Percentiles rank a stretch among this genome's conserved stretches.
phyloP scores from a whole-genome alignment of 257 asterid genomes.

The Thymus mandschuricus region DNA sequence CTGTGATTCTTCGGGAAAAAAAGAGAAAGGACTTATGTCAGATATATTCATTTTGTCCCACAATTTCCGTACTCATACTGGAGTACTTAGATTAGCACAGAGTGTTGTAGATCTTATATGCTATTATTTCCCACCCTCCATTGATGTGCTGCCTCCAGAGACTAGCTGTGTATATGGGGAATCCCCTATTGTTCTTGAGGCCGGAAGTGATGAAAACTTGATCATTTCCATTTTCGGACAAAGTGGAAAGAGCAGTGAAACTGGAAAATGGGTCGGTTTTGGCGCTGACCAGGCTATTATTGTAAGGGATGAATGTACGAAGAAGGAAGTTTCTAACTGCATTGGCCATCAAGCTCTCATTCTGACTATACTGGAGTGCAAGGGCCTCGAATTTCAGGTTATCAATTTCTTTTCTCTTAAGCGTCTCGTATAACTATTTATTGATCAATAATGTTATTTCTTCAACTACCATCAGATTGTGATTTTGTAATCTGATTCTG shows the following conservation, averaged over 20 bases:
- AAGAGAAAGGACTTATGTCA: slow-evolving; percentile 51
- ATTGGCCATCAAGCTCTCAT: slow-evolving; percentile 23
- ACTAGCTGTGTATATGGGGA: slow-evolving; percentile 62
- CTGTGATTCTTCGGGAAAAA: slow-evolving; percentile 22
- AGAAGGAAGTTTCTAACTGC: slow-evolving; percentile 1
- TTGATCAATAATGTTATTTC: too few species aligned
- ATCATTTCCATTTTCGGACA: slow-evolving; percentile 53
- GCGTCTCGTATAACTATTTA: background rate
- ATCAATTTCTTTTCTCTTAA: background rate
- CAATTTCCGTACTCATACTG: slow-evolving; percentile 67
- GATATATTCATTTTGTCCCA: slow-evolving; percentile 45
- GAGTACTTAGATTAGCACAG: slow-evolving; percentile 65
- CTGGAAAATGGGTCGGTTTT: slow-evolving; percentile 51
- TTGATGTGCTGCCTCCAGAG: slow-evolving; percentile 56
- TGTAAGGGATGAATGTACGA: slow-evolving; percentile 19
- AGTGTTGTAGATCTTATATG: slow-evolving; percentile 58
- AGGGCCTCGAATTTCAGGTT: slow-evolving; percentile 79
- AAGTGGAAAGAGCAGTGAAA: slow-evolving; percentile 31
- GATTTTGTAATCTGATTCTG: background rate
- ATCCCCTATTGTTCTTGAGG: slow-evolving; percentile 54
- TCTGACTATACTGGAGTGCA: slow-evolving; percentile 46
- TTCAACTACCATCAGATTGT: background rate
- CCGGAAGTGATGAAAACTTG: slow-evolving; percentile 52
- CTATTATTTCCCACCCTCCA: slow-evolving; percentile 54
- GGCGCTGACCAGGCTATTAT: slow-evolving; percentile 50